A percentile compares a stretch with the other conserved stretches of the same genome.
Conservation (phyloP, 73 alveolate genomes). For the Tetrahymena borealis region DNA sequence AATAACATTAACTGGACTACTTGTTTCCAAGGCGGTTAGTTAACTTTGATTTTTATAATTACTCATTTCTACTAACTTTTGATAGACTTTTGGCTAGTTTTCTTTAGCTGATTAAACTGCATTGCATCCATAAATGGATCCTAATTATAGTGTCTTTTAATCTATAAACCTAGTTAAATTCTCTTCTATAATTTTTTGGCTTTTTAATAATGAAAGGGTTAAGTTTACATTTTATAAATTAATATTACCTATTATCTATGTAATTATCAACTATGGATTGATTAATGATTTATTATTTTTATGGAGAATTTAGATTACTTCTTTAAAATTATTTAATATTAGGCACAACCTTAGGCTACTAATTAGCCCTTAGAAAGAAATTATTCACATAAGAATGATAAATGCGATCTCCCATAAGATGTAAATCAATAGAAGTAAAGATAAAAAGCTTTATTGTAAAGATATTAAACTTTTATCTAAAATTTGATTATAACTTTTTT, state of each 20-base stretch:
- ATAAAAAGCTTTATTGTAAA: no score
- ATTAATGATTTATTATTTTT: neutral
- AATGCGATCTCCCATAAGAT: neutral
- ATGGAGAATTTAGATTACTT: neutral
- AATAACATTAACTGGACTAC: neutral
- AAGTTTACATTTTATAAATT: neutral
- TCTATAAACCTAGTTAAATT: neutral
- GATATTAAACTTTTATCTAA: no score
- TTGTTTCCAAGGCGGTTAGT: neutral
- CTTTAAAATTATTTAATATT: neutral
- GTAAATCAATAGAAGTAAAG: no score
- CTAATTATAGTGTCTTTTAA: neutral
- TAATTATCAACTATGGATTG: neutral
- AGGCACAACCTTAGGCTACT: neutral
- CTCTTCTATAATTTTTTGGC: neutral
- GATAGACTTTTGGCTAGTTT: neutral
- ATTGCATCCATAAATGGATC: neutral
- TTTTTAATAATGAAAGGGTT: neutral
- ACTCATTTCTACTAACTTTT: neutral
- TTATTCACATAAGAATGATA: neutral
- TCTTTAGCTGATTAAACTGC: neutral
- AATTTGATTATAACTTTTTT: no score
- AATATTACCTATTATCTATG: neutral
- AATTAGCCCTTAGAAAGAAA: neutral
- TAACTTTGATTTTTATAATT: neutral